Percentiles rank a stretch among this genome's conserved stretches.
phyloP scores from a whole-genome alignment of 768 basidiomycete species.

The Boletus coccyginus region DNA sequence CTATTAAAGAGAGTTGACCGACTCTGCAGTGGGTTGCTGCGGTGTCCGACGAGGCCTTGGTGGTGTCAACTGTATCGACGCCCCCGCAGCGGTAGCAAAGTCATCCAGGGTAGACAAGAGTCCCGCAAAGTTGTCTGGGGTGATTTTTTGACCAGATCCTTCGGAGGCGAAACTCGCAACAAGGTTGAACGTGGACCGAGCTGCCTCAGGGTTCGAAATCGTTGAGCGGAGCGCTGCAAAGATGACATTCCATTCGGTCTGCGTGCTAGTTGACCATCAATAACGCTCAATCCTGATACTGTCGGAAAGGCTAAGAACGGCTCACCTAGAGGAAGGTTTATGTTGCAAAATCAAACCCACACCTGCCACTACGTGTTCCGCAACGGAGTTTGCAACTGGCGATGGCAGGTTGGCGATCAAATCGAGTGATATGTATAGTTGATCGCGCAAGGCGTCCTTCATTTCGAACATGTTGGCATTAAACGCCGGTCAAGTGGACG shows the following conservation, averaged over 20 bases:
- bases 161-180: slow-evolving; percentile 64
- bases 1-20: slow-evolving; percentile 13
- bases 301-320: neutral
- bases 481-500: neutral
- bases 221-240: slow-evolving; percentile 87
- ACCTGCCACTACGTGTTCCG: slow-evolving; percentile 89
- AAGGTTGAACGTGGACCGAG: slow-evolving; percentile 79
- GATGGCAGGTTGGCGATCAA: slow-evolving; percentile 78
- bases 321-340: slow-evolving; percentile 60
- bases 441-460: slow-evolving; percentile 83
- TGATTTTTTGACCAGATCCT: slow-evolving; percentile 57
- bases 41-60: slow-evolving; percentile 50
- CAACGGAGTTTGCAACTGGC: slow-evolving; percentile 74
- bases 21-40: slow-evolving; percentile 52
- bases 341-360: slow-evolving; percentile 78
- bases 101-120: slow-evolving; percentile 82
- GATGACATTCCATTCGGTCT: slow-evolving; percentile 94
- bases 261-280: slow-evolving; percentile 51
- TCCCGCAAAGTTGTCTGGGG: slow-evolving; percentile 76
- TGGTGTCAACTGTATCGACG: slow-evolving; percentile 57
- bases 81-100: slow-evolving; percentile 77
- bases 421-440: slow-evolving; percentile 93
- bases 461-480: slow-evolving; percentile 1
- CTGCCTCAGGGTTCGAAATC: slow-evolving; percentile 82
- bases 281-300: neutral